These are phyloP conservation scores for Carex arenaria DNA, from an alignment of 202 grass and related monocot genomes.

Conservation along the genomic window DNA sequence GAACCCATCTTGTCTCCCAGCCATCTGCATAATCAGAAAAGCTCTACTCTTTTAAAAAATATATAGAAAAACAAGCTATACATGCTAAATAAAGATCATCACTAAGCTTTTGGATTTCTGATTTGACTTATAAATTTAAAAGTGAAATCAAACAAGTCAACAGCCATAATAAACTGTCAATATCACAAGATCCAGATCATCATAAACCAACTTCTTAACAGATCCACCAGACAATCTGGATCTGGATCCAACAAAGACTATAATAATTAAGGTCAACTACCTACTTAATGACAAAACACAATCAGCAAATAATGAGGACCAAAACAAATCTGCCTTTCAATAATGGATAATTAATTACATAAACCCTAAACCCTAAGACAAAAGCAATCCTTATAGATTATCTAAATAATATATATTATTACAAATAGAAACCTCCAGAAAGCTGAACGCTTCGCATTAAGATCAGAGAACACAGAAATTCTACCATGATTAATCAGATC, in stretches of 20 bases:
- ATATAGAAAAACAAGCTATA: neutral
- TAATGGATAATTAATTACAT: neutral
- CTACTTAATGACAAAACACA: neutral
- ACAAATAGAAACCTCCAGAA: neutral
- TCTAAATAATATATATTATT: neutral
- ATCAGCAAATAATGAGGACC: neutral
- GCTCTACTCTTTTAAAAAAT: neutral
- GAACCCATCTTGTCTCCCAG: slow-evolving; percentile 82
- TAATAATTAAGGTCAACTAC: slow-evolving; percentile 2
- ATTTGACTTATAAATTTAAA: neutral
- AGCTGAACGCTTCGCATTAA: neutral
- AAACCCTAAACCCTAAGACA: slow-evolving; percentile 29
- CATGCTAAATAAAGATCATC: neutral
- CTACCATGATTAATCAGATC: slow-evolving; percentile 1
- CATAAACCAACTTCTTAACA: neutral
- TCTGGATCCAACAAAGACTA: neutral
- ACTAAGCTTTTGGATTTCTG: neutral
- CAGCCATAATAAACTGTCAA: neutral
- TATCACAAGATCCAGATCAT: neutral
- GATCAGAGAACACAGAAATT: neutral
- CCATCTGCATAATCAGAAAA: slow-evolving; percentile 41
- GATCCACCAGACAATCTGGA: neutral
- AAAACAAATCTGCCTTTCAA: neutral
- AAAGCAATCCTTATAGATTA: neutral
- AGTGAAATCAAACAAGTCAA: neutral